Base-by-base conservation (phyloP, 2,329 filamentous ascomycete species). In the Pseudopithomyces maydicus region DNA sequence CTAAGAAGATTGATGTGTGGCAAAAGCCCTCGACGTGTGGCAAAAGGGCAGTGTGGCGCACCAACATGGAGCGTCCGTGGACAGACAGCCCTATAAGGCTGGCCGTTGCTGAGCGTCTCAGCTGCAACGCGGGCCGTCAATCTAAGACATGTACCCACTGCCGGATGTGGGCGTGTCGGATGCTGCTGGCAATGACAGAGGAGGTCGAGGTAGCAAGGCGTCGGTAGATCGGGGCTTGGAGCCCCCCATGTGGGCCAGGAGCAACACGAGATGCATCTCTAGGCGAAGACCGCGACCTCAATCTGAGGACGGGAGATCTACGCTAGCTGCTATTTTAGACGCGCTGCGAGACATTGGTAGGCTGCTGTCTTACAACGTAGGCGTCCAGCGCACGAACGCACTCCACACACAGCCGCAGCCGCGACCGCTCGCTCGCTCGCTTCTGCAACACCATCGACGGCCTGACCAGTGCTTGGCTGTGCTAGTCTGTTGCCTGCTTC, bases 281-380 rank as follows among this genome's bases (percentile, higher is more conserved):
- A 48, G 17, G 45, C 47, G 47, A 41, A 50, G 47, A 33, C 47
- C 35, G 35, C 47, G 12, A 33, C 29, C 47, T 50, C 47, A 50
- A 22, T 11, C 35, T 41, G 17, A 20, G 47, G 19, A 50, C 47
- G 47, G 35, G 47, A 41, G 47, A 50, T 50, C 35, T 50, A 50
- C 47, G 35, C n/a, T 41, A 41, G 44, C 45, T 48, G 36, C 47
- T 50, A 50, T 41, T 15, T 50, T 50, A 50, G 47, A 50, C 22
- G 43, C 26, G 35, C 35, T n/a, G 22, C 22, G 4, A 39, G 35
- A 50, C 47, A 50, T 15, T 20, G 26, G 26, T 29, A 29, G 26
- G 26, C 26, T 29, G 4, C 26, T 29, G 26, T 29, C 26, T 29
- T 8, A 29, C 26, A 5, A 8, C 8, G 26, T 29, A 29, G 26